These are phyloP conservation scores for Ogataea polymorpha DNA, from an alignment of 805 yeast genomes.

Conservation along the genomic window DNA sequence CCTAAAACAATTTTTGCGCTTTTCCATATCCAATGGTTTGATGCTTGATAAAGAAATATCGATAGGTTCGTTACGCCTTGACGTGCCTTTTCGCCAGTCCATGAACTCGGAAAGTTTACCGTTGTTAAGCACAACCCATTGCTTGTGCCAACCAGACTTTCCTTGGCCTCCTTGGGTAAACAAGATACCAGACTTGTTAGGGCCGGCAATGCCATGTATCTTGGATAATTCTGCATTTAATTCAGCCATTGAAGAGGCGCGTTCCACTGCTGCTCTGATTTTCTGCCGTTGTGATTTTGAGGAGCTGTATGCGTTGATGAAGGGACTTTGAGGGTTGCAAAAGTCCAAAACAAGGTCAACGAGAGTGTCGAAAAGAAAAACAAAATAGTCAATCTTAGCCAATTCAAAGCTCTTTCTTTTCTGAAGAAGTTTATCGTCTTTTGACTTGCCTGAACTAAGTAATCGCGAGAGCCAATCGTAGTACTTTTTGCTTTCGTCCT, in stretches of 20 bases:
- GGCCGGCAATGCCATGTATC: conserved; percentile 14
- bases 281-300: conserved; percentile 18
- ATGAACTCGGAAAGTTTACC: conserved; percentile 68
- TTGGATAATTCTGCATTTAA: conserved; percentile 44
- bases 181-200: conserved; percentile 45
- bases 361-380: conserved; percentile 28
- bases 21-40: conserved; percentile 45
- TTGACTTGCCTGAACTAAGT: conserved; percentile 33
- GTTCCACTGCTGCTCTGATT: conserved; percentile 19
- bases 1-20: conserved; percentile 64
- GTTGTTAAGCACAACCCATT: conserved; percentile 74
- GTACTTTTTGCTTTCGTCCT: conserved; percentile 36
- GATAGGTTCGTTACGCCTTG: conserved; percentile 61
- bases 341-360: conserved; percentile 17
- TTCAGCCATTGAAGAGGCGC: conserved; percentile 20
- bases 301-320: conserved; percentile 10
- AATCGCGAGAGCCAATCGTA: conserved; percentile 36
- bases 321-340: conserved; percentile 14
- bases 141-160: conserved; percentile 80
- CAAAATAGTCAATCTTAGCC: conserved; percentile 31
- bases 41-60: conserved; percentile 67
- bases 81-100: conserved; percentile 74
- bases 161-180: conserved; percentile 59
- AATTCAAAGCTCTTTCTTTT: conserved; percentile 31
- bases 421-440: conserved; percentile 32